A percentile compares a stretch with the other conserved stretches of the same genome.
Evolutionary conservation across 2,329 filamentous ascomycete species (phyloP).

Genomic region (Claviceps humidiphila): DNA sequence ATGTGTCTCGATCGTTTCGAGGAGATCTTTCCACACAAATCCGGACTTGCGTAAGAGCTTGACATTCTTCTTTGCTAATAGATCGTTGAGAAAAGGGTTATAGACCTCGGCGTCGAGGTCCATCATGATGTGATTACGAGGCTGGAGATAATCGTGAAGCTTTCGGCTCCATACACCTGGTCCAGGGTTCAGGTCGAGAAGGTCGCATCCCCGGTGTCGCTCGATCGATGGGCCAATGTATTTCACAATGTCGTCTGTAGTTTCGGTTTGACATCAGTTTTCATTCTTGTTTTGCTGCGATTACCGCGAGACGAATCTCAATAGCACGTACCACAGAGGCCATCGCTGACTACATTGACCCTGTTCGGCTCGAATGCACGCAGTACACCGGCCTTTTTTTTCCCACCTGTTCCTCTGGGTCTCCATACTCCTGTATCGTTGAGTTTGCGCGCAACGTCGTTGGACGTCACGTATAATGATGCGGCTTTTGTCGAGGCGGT

Average conservation of each 20-base stretch:
- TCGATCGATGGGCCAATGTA: constrained; percentile 58
- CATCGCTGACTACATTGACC: constrained; percentile 39
- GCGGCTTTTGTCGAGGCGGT: not conserved
- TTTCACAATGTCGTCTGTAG: constrained; percentile 52
- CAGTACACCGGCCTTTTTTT: constrained; percentile 5
- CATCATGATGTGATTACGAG: constrained; percentile 71
- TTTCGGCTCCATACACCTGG: constrained; percentile 64
- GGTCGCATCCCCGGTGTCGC: constrained; percentile 63
- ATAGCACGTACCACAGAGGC: constrained; percentile 33
- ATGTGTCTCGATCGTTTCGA: constrained; percentile 33
- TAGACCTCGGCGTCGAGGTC: constrained; percentile 54
- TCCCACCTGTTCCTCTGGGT: constrained; percentile 1
- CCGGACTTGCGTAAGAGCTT: constrained; percentile 42
- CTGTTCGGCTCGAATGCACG: constrained; percentile 21
- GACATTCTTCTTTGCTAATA: constrained; percentile 36
- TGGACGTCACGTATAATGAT: constrained; percentile 1
- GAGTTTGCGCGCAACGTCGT: constrained; percentile 14
- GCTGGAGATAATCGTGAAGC: constrained; percentile 61
- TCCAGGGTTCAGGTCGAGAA: constrained; percentile 80
- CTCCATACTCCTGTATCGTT: constrained; percentile 15
- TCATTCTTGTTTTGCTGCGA: not conserved
- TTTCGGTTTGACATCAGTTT: not conserved
- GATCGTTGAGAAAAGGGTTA: constrained; percentile 43
- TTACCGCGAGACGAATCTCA: not conserved
- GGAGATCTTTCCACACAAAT: constrained; percentile 47